Percentiles rank a stretch among this genome's conserved stretches.
Conservation (phyloP, 306 rosid genomes). For the Canavalia ensiformis region DNA sequence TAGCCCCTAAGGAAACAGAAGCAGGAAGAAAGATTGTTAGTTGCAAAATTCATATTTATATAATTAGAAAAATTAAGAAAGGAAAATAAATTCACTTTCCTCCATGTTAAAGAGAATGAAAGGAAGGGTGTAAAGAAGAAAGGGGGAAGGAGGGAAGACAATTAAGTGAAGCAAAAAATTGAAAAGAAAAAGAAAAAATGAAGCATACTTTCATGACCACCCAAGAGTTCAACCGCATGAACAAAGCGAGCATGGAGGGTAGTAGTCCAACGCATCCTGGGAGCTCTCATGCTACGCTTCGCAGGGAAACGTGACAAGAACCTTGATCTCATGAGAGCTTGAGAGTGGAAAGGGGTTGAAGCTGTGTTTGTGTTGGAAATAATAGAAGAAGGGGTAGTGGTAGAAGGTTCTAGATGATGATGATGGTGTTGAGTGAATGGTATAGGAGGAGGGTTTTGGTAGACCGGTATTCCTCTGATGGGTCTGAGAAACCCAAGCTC, state of each 20-base stretch:
- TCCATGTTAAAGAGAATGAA: slow-evolving; percentile 23
- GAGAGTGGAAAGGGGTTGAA: slow-evolving; percentile 60
- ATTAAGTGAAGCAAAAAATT: not conserved
- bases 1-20: slow-evolving; percentile 72
- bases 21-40: slow-evolving; percentile 29
- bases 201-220: slow-evolving; percentile 96
- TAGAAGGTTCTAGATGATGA: slow-evolving; percentile 53
- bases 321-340: slow-evolving; percentile 78
- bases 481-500: slow-evolving; percentile 87
- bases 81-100: slow-evolving; percentile 32
- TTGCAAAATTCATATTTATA: not conserved
- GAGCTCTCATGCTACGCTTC: slow-evolving; percentile 97
- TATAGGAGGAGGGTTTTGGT: slow-evolving; percentile 77
- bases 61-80: slow-evolving; percentile 1
- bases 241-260: slow-evolving; percentile 97
- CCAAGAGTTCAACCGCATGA: slow-evolving; percentile 96
- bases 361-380: slow-evolving; percentile 38
- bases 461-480: slow-evolving; percentile 94
- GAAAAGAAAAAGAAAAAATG: not conserved
- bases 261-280: slow-evolving; percentile 98
- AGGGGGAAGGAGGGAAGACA: slow-evolving; percentile 5
- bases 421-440: slow-evolving; percentile 62
- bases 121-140: slow-evolving; percentile 44
- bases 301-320: slow-evolving; percentile 88
- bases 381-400: slow-evolving; percentile 47